Evolutionary conservation across 208 protist genomes (phyloP), one percentile per base, ranked within the genome.

Genomic region (Leishmania turanica): DNA sequence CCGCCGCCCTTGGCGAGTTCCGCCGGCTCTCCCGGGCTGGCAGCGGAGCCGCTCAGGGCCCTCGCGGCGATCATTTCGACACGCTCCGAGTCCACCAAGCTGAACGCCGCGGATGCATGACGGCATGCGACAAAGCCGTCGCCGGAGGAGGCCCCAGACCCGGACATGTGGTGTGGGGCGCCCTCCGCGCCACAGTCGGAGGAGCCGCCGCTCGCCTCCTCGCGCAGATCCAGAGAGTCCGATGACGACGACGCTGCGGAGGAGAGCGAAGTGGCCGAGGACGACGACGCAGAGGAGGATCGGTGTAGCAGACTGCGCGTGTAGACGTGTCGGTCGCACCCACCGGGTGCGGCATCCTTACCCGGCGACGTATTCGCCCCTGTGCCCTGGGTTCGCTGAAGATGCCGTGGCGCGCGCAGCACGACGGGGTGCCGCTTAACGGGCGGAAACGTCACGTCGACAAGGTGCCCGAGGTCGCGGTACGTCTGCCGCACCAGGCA

Each of bases 361-460:
- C 6, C 40, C 24, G 45, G 40, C n/a, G 68, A 72, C 40, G 54
- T 27, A 1, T 2, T 77, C n/a, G 27, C 15, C 56, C 11, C 65
- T 21, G 78, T 31, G n/a, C 65, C 31, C 15, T 64, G 68, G 15
- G 65, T 24, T n/a, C 62, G 85, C 15, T 60, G 64, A 17, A 45
- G 19, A 49, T 74, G 78, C 19, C 78, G 83, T 42, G 74, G 78
- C 7, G 66, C 68, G 21, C 81, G 85, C 54, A 79, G 34, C n/a
- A 85, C 37, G 21, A 82, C 64, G 24, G 77, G 72, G 17, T 42
- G 34, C 42, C 82, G 82, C 51, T 70, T 77, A 31, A 85, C 53
- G n/a, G 92, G 92, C 7, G 96, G 96, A 72, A 98, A 98, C 3
- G 88, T 93, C 3, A 95, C 86, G 81, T 98, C 94, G 7, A 96